These are phyloP conservation scores for Ilyonectria robusta DNA, from an alignment of 2,329 filamentous ascomycete genomes.

Conservation along the genomic window DNA sequence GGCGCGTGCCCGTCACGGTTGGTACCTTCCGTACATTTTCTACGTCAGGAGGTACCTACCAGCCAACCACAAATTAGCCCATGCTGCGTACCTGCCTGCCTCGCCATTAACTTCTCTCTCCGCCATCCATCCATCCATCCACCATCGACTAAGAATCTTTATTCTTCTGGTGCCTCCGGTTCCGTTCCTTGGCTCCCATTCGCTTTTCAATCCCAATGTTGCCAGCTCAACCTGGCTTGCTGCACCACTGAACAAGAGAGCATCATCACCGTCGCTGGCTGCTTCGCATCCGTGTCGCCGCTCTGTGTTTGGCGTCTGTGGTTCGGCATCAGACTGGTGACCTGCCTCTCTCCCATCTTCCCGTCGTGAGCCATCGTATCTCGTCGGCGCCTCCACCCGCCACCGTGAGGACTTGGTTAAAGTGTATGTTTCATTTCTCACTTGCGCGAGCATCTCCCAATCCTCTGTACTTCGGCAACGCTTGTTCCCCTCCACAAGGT, in stretches of 20 bases:
- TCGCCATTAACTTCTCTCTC: conserved; percentile 27
- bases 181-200: neutral
- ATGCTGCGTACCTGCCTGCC: conserved; percentile 22
- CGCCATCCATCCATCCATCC: conserved; percentile 18
- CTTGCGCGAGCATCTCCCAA: neutral
- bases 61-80: conserved; percentile 25
- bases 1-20: neutral
- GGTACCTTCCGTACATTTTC: conserved; percentile 19
- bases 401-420: neutral
- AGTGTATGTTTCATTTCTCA: neutral
- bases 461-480: neutral
- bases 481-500: neutral
- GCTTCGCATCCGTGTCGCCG: conserved; percentile 7
- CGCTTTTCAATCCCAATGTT: conserved; percentile 12
- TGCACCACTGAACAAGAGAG: conserved; percentile 16
- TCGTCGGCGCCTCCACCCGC: neutral
- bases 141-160: neutral
- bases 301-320: neutral
- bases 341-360: conserved; percentile 4
- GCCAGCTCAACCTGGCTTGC: neutral
- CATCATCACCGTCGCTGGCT: conserved; percentile 7
- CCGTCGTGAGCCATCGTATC: conserved; percentile 6
- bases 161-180: neutral
- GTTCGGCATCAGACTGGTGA: conserved; percentile 2
- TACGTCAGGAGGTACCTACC: conserved; percentile 21